Evolutionary conservation across 2,329 filamentous ascomycete species (phyloP).

Genomic region (Botrytis porri): DNA sequence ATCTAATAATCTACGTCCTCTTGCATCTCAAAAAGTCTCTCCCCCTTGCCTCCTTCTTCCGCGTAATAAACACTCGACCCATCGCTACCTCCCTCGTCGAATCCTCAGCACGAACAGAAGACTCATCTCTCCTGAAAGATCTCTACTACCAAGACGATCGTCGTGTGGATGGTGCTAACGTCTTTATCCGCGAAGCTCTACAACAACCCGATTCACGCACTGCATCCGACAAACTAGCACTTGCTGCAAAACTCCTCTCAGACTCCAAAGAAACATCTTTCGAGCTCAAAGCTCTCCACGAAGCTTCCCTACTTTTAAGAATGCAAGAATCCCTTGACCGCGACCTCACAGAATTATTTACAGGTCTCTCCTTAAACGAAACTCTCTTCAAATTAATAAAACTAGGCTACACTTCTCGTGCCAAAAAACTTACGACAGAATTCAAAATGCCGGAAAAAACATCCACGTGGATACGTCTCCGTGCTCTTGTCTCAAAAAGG

Average conservation of each 20-base stretch:
- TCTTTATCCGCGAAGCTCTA: constrained; percentile 83
- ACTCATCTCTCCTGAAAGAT: constrained; percentile 82
- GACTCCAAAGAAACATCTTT: constrained; percentile 78
- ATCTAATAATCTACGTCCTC: constrained; percentile 86
- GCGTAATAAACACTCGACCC: constrained; percentile 80
- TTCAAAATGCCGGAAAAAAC: constrained; percentile 93
- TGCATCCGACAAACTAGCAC: constrained; percentile 80
- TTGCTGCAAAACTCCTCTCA: constrained; percentile 76
- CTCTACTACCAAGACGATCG: constrained; percentile 97
- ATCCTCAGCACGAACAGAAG: constrained; percentile 72
- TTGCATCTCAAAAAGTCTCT: constrained; percentile 86
- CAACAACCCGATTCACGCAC: constrained; percentile 66
- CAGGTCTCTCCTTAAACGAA: constrained; percentile 83
- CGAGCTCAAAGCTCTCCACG: constrained; percentile 73
- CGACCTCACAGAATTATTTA: constrained; percentile 72
- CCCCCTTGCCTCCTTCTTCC: constrained; percentile 87
- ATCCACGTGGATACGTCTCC: constrained; percentile 80
- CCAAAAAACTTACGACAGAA: constrained; percentile 83
- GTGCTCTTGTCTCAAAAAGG: constrained; percentile 83
- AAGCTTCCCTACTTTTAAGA: constrained; percentile 75
- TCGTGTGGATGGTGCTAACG: constrained; percentile 79
- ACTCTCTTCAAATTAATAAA: constrained; percentile 87
- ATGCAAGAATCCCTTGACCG: constrained; percentile 84
- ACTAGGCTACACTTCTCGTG: constrained; percentile 77
- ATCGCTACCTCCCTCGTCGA: constrained; percentile 88